Evolutionary conservation across 768 basidiomycete genomes (phyloP).

Genomic region (Tulasnella sp.): DNA sequence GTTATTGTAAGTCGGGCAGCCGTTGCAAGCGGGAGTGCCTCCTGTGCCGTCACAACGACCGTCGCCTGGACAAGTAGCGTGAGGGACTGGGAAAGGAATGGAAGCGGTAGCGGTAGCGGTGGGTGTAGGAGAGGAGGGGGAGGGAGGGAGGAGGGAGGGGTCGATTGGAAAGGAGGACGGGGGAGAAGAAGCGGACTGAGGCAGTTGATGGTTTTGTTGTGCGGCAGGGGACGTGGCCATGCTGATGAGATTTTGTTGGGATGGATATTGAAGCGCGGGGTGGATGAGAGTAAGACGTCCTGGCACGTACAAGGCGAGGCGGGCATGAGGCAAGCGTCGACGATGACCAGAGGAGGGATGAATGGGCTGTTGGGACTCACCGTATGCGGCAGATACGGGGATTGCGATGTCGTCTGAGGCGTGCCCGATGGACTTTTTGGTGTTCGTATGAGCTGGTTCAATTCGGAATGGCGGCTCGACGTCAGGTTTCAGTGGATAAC

Average conservation of each 20-base stretch:
- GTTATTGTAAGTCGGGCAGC: constrained; percentile 97
- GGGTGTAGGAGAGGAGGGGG: neutral
- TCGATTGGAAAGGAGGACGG: neutral
- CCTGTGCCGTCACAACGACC: constrained; percentile 97
- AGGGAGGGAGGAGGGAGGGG: neutral
- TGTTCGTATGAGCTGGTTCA: neutral
- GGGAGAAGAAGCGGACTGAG: neutral
- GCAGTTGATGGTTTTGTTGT: constrained; percentile 7
- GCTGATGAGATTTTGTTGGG: neutral
- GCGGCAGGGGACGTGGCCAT: neutral
- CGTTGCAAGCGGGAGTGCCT: constrained; percentile 82
- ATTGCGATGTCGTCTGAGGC: neutral
- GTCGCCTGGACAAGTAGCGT: constrained; percentile 86
- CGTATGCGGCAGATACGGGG: neutral
- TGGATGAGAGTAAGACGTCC: neutral
- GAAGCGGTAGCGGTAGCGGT: neutral
- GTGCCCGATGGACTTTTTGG: neutral
- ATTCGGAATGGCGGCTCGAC: neutral
- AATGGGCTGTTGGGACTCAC: neutral
- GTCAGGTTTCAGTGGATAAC: neutral
- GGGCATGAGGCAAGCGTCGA: neutral
- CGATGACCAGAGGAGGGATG: neutral
- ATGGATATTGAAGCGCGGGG: neutral
- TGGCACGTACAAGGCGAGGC: neutral
- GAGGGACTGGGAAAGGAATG: constrained; percentile 1